A percentile compares a stretch with the other conserved stretches of the same genome.
Conservation (phyloP, 768 basidiomycete species). For the Rhodotorula sphaerocarpa region DNA sequence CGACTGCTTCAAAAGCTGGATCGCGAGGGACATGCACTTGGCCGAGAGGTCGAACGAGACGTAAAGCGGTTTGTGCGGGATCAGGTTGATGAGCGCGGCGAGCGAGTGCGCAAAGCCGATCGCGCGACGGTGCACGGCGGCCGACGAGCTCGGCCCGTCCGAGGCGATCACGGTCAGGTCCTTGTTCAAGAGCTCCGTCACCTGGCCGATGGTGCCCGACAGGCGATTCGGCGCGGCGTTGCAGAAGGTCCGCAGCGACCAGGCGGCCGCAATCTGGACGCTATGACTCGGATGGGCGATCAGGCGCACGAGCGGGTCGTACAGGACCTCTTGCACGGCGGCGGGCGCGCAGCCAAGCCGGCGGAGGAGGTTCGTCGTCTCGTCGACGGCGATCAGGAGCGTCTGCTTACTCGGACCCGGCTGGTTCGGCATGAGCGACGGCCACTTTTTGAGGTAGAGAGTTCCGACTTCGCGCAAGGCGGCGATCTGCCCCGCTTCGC, state of each 20-base stretch:
- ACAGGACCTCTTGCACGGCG: constrained; percentile 77
- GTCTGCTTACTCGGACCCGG: constrained; percentile 59
- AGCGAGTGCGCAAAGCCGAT: constrained; percentile 84
- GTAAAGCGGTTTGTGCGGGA: constrained; percentile 80
- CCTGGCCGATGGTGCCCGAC: constrained; percentile 64
- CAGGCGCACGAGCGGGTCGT: constrained; percentile 74
- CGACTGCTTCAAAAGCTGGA: constrained; percentile 76
- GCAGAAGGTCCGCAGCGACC: constrained; percentile 84
- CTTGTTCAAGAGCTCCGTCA: constrained; percentile 73
- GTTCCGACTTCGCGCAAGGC: constrained; percentile 80
- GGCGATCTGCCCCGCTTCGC: constrained; percentile 84
- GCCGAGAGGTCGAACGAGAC: constrained; percentile 81
- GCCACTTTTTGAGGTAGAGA: constrained; percentile 81
- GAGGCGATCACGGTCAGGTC: constrained; percentile 57
- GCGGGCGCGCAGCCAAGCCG: constrained; percentile 87
- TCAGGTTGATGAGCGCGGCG: constrained; percentile 72
- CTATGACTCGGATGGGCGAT: constrained; percentile 78
- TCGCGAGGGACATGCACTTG: constrained; percentile 74
- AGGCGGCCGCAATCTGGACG: constrained; percentile 75
- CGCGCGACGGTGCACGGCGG: constrained; percentile 54
- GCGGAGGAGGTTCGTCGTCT: constrained; percentile 74
- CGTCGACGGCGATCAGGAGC: constrained; percentile 65
- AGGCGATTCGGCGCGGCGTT: constrained; percentile 76
- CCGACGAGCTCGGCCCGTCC: constrained; percentile 2
- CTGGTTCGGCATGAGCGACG: constrained; percentile 82